Base-by-base conservation (phyloP, 2,329 filamentous ascomycete genomes). In the Tolypocladium endophyticum region DNA sequence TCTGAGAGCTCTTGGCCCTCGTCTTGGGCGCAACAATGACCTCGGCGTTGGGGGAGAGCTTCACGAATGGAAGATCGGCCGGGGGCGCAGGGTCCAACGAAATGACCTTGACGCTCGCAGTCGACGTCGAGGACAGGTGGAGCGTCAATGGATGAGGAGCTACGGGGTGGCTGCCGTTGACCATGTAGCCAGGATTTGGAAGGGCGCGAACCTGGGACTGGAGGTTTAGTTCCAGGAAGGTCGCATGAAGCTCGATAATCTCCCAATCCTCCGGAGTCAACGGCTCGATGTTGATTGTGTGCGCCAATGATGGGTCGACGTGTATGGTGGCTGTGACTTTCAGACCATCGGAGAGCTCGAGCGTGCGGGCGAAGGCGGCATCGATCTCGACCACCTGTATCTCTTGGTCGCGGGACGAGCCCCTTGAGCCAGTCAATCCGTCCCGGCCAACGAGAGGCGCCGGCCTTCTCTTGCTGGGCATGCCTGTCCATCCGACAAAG, bases 241-340 rank as follows among this genome's bases (percentile, higher is more conserved):
- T 94, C 6, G 94, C 94, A 77, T 99, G 94, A 2, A 99, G 79
- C 74, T 99, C 94, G 67, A 99, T 97, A 68, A 97, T 96, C 75
- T 99, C 94, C 94, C 94, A 99, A 71, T 99, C 94, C 61, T 95
- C 91, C 1, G 93, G 86, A 0, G 94, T 97, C 68, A 97, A 76
- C 39, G 94, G 94, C 72, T 99, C 95, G 67, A 99, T 97, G 71
- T 97, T 92, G 73, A 99, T 88, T 1, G 92, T 97, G 73, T 97
- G 91, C 56, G 92, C 91, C 64, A 94, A 77, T 2, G 92, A 92
- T 56, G 93, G 93, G 71, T 99, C 92, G 63, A 97, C 77, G 73
- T 99, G 94, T 64, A 99, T 81, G 41, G 76, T 81, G 55, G 77
- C 78, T 64, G 79, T 80, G 69, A 93, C 84, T 76, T 90, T 95